Conservation (phyloP, 75 land plant species). For the Pinus taeda region DNA sequence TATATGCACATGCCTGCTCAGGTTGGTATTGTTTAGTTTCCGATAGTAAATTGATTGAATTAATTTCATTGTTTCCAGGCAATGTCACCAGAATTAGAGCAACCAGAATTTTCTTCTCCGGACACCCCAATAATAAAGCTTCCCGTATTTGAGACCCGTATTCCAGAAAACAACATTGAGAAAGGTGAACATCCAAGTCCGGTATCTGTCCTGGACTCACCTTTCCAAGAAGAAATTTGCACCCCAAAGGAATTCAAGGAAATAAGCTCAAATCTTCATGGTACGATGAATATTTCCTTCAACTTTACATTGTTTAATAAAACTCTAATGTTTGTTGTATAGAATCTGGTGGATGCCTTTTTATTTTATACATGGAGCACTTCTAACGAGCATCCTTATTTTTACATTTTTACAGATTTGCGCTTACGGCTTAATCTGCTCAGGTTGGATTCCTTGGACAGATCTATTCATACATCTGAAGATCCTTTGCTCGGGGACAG, state of each 20-base stretch:
- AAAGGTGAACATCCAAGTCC: slow-evolving; percentile 75
- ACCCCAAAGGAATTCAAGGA: slow-evolving; percentile 10
- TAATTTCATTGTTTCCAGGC: neutral
- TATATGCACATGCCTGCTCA: neutral
- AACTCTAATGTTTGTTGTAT: neutral
- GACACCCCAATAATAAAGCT: slow-evolving; percentile 8
- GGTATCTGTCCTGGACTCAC: slow-evolving; percentile 52
- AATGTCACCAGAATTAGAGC: slow-evolving; percentile 26
- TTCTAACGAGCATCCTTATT: slow-evolving; percentile 31
- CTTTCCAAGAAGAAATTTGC: slow-evolving; percentile 36
- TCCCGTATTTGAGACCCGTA: slow-evolving; percentile 4
- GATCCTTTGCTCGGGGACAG: neutral
- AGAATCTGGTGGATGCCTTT: neutral
- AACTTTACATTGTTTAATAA: neutral
- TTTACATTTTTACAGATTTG: slow-evolving; percentile 11
- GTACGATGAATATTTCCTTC: neutral
- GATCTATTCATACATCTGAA: neutral
- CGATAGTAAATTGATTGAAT: neutral
- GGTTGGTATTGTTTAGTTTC: neutral
- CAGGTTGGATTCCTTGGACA: neutral
- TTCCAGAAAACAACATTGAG: slow-evolving; percentile 24
- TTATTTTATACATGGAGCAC: slow-evolving; percentile 14
- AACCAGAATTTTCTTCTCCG: slow-evolving; percentile 18
- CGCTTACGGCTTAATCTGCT: slow-evolving; percentile 7
- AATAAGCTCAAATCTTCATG: slow-evolving; percentile 3